phyloP scores from a whole-genome alignment of 1,284 basidiomycete species.

The Apiotrichum akiyoshidainum region DNA sequence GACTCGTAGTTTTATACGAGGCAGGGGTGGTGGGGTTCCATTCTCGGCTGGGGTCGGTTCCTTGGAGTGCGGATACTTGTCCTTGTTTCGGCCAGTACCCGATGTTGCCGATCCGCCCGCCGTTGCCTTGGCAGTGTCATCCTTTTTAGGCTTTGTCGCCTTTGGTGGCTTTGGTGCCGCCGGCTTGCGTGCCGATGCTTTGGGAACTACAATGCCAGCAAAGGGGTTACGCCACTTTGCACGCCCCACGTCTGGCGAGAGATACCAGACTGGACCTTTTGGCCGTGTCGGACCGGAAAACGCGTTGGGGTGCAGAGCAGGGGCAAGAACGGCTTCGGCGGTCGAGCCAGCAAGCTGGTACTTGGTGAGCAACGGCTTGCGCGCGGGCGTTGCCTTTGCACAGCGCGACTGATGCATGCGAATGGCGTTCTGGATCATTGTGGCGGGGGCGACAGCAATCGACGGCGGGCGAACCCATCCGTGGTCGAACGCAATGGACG shows the following conservation, averaged over 20 bases:
- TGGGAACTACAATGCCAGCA: conserved; percentile 41
- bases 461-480: conserved; percentile 48
- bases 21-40: conserved; percentile 2
- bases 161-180: conserved; percentile 25
- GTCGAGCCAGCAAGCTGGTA: conserved; percentile 45
- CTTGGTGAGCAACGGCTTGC: conserved; percentile 40
- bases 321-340: conserved; percentile 40
- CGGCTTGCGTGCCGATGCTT: conserved; percentile 35
- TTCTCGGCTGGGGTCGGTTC: conserved; percentile 8
- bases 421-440: conserved; percentile 43
- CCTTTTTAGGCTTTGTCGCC: conserved; percentile 14
- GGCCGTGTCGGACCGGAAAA: conserved; percentile 36
- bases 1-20: conserved; percentile 20
- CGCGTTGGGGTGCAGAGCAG: conserved; percentile 45
- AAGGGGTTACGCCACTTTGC: conserved; percentile 45
- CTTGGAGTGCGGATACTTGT: conserved; percentile 6
- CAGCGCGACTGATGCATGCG: conserved; percentile 44
- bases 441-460: conserved; percentile 39
- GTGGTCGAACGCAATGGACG: conserved; percentile 36
- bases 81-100: conserved; percentile 4
- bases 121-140: conserved; percentile 1
- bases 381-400: conserved; percentile 24
- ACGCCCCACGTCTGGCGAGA: conserved; percentile 31
- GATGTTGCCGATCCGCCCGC: neutral
- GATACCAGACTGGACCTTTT: conserved; percentile 46